These are phyloP conservation scores for Ogataea nakhonphanomensis DNA, from an alignment of 805 yeast species.

Conservation along the genomic window DNA sequence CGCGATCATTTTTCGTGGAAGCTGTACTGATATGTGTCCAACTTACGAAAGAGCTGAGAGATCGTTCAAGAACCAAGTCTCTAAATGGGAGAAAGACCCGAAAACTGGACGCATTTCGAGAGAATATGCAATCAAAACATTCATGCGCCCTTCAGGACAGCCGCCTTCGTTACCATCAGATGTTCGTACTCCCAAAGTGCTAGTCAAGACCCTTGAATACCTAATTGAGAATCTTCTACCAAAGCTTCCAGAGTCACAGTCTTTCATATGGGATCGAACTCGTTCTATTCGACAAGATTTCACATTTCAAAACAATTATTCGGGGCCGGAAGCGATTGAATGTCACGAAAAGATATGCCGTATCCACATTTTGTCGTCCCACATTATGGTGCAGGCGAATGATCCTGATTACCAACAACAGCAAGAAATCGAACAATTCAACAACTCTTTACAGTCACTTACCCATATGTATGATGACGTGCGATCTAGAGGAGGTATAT, in stretches of 20 bases:
- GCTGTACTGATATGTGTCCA: constrained; percentile 95
- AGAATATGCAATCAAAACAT: constrained; percentile 76
- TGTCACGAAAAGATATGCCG: constrained; percentile 91
- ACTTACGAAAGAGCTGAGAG: constrained; percentile 86
- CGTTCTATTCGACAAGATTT: constrained; percentile 96
- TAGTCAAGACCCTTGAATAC: constrained; percentile 65
- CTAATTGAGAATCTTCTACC: constrained; percentile 61
- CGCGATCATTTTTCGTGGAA: constrained; percentile 83
- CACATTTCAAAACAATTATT: constrained; percentile 90
- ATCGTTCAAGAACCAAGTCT: constrained; percentile 81
- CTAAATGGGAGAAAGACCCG: constrained; percentile 69
- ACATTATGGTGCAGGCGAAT: constrained; percentile 73
- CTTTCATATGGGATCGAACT: constrained; percentile 96
- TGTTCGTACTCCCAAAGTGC: constrained; percentile 85
- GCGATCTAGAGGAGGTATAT: constrained; percentile 59
- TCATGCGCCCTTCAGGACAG: constrained; percentile 96
- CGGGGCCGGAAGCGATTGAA: constrained; percentile 89
- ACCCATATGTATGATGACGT: constrained; percentile 84
- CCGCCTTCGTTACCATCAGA: constrained; percentile 98
- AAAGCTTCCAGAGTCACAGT: constrained; percentile 76
- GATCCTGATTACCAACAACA: constrained; percentile 79
- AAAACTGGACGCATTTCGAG: constrained; percentile 54
- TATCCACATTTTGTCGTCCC: constrained; percentile 77
- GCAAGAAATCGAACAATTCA: constrained; percentile 92
- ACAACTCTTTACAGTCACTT: constrained; percentile 84